Evolutionary conservation across 192 early-diverging fungal genomes (phyloP).

Genomic region (Jimgerdemannia lactiflua): DNA sequence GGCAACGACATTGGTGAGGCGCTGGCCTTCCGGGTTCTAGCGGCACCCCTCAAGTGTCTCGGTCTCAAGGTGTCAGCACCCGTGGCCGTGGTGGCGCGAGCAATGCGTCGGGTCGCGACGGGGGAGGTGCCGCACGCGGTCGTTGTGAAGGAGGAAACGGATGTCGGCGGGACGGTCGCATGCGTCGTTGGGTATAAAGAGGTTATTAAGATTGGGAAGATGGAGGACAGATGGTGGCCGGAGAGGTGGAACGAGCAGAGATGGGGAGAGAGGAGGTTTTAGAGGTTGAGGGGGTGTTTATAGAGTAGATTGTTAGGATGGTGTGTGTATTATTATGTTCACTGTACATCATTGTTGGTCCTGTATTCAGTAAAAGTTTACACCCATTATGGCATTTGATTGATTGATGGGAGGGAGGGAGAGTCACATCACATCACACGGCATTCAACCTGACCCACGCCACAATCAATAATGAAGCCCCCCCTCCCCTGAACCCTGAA

Average conservation of each 20-base stretch:
- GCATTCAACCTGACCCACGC: too few relatives aligned
- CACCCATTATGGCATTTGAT: too few relatives aligned
- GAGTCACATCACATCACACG: too few relatives aligned
- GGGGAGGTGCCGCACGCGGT: background rate
- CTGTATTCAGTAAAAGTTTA: too few relatives aligned
- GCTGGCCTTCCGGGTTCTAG: background rate
- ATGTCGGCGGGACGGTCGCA: background rate
- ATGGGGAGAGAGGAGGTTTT: too few relatives aligned
- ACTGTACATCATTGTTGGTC: too few relatives aligned
- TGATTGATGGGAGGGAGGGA: too few relatives aligned
- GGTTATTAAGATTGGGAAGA: background rate
- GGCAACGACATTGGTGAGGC: background rate
- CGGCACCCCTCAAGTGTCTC: background rate
- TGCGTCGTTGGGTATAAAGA: background rate
- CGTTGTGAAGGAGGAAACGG: background rate
- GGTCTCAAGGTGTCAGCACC: background rate
- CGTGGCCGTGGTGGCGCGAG: background rate
- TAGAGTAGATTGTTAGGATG: too few relatives aligned
- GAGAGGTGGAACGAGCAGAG: background rate
- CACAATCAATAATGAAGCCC: too few relatives aligned
- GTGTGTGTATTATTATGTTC: too few relatives aligned
- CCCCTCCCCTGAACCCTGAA: too few relatives aligned
- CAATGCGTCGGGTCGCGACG: background rate
- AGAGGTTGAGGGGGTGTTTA: too few relatives aligned
- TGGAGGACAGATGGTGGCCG: background rate